Conservation (phyloP, 2,329 filamentous ascomycete genomes). For the Chrysosporium queenslandicum region DNA sequence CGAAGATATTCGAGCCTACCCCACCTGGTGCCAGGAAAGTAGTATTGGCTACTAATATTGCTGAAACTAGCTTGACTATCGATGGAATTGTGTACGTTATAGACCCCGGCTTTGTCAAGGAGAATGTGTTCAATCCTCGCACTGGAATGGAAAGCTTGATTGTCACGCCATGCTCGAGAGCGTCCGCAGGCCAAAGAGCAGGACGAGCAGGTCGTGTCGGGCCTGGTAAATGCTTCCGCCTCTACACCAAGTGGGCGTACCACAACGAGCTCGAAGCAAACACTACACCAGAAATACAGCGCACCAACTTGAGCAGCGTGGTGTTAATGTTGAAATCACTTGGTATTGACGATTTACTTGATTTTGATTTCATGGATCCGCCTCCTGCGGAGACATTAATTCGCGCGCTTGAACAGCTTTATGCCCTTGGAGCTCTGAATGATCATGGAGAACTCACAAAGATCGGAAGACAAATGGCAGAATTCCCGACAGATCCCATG, state of each 20-base stretch:
- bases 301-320: conserved; percentile 74
- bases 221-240: conserved; percentile 81
- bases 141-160: conserved; percentile 89
- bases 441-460: conserved; percentile 83
- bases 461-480: conserved; percentile 84
- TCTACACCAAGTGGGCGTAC: conserved; percentile 90
- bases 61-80: conserved; percentile 89
- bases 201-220: conserved; percentile 87
- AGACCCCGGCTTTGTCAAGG: conserved; percentile 89
- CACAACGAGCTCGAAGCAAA: conserved; percentile 91
- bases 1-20: conserved; percentile 89
- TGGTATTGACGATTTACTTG: conserved; percentile 81
- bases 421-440: conserved; percentile 80
- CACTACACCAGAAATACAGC: conserved; percentile 85
- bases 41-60: conserved; percentile 91
- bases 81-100: conserved; percentile 95
- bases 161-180: conserved; percentile 81
- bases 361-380: conserved; percentile 94
- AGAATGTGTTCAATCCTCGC: conserved; percentile 83
- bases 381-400: conserved; percentile 85
- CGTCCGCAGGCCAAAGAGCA: conserved; percentile 84
- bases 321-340: conserved; percentile 80
- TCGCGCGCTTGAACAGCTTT: conserved; percentile 78
- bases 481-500: conserved; percentile 89
- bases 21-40: conserved; percentile 79